These are phyloP conservation scores for Beauveria bassiana DNA, from an alignment of 2,329 filamentous ascomycete species.

Conservation along the genomic window DNA sequence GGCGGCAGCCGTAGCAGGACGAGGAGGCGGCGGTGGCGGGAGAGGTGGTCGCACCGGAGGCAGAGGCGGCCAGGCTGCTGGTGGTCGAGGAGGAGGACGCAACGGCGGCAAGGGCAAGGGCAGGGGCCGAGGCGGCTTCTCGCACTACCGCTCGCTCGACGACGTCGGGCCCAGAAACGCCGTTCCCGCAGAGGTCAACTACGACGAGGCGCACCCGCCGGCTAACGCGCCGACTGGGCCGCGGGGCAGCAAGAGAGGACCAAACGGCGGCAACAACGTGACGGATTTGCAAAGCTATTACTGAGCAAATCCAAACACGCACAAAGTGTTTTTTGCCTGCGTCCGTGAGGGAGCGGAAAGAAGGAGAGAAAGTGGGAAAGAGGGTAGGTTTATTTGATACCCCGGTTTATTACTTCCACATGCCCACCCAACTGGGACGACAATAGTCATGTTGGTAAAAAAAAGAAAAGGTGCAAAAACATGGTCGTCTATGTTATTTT, in stretches of 20 bases:
- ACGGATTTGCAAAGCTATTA: conserved; percentile 35
- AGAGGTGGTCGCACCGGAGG: conserved; percentile 20
- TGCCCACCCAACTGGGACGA: too few relatives aligned
- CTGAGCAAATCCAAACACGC: conserved; percentile 15
- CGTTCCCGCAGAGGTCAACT: conserved; percentile 39
- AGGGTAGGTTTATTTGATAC: not conserved
- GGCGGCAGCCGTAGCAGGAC: not conserved
- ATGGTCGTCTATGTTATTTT: too few relatives aligned
- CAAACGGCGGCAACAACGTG: conserved; percentile 14
- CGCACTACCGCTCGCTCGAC: conserved; percentile 59
- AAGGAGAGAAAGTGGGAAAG: not conserved
- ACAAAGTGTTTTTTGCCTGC: not conserved
- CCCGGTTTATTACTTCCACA: too few relatives aligned
- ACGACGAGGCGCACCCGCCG: conserved; percentile 34
- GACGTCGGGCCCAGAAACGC: conserved; percentile 46
- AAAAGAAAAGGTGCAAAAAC: too few relatives aligned
- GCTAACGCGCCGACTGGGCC: conserved; percentile 18
- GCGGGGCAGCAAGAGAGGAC: conserved; percentile 11
- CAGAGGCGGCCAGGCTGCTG: conserved; percentile 23
- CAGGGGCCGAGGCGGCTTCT: conserved; percentile 39
- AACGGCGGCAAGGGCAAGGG: conserved; percentile 32
- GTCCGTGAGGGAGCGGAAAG: not conserved
- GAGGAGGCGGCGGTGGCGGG: conserved; percentile 23
- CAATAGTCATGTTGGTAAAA: too few relatives aligned
- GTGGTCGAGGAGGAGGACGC: conserved; percentile 25